Evolutionary conservation across 805 yeast genomes (phyloP), one percentile per base, ranked within the genome.

Genomic region (Kodamaea neixiangensis): DNA sequence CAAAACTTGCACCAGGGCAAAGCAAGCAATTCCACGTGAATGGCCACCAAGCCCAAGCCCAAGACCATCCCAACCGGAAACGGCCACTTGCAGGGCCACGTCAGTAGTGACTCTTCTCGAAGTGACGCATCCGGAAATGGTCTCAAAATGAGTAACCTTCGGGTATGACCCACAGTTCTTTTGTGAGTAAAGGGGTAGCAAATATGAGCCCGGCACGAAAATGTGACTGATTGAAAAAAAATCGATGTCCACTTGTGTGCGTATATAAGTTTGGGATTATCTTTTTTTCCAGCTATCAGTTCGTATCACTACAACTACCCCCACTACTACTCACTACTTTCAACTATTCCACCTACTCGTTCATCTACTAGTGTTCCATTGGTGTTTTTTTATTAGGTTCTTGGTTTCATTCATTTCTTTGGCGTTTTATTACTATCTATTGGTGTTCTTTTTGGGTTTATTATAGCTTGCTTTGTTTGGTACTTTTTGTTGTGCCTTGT

Each of bases 161-260:
- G 45, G 29, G 39, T 11, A 35, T 44, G 47, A 44, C 41, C 44
- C 44, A 39, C 39, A 39, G 34, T 31, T 47, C 41, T 33, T 39
- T 41, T 31, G 21, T 34, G 35, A 25, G 22, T 34, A 46, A 46
- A 46, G 48, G 48, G 48, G 48, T 31, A 11, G 19, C 9, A 5
- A 13, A 38, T 11, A 17, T 14, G 35, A 17, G 35, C 19, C 19
- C 20, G n/a, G 18, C n/a, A n/a, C 45, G 41, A 47, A 46, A 47
- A 18, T 35, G 41, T 47, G 49, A 47, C 49, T 47, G 49, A 47
- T 42, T 47, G 49, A 43, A 47, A 43, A 42, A 21, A 9, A 17
- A 17, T 3, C 15, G 15, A 14, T 20, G 25, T 45, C 42, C 40
- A 46, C 44, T 42, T 17, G 35, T 29, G 6, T 22, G 20, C 22